Base-by-base conservation (phyloP, 306 rosid species). In the Citrullus amarus region DNA sequence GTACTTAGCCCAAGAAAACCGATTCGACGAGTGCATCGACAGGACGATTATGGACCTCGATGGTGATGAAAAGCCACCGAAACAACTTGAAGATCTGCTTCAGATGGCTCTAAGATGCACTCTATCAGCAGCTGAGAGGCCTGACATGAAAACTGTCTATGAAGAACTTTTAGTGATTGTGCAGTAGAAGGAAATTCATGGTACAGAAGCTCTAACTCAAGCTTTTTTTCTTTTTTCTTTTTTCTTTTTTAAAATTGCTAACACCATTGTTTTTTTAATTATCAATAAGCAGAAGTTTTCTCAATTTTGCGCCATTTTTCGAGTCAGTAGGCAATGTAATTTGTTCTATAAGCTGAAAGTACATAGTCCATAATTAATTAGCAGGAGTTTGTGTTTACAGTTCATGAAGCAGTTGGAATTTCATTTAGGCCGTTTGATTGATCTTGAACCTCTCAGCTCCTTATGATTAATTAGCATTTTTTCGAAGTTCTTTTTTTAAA, bases 101-200 rank as follows among this genome's bases (percentile, higher is more conserved):
- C 81, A 89, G 32, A 90, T 85, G 75, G 93, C 91, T 83, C 79
- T 90, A 71, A 85, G 89, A 84, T 92, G 97, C 78, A 86, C 79
- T 77, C 93, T 86, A 79, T 86, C 96, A 55, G 91, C 96, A 81
- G 85, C 92, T 0, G 96, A 92, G 72, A 90, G 97, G 56, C 93
- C 93, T 13, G 93, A 90, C 75, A 92, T 92, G 81, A 81, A 82
- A 82, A 84, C 89, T 15, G 87, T 89, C 46, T 88, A 81, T 80
- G 91, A 85, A 78, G 92, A 90, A 80, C 93, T 90, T 81, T 86
- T 89, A 54, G 34, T 78, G 80, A 79, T 86, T 82, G 79, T 87
- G 83, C 80, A 84, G 78, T 72, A 70, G 54, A 22, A 75, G 73
- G 14, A 56, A 15, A 6, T 44, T 65, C 41, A 69, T n/a, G 68